Base-by-base conservation (phyloP, 768 basidiomycete species). In the Mycena maculata region DNA sequence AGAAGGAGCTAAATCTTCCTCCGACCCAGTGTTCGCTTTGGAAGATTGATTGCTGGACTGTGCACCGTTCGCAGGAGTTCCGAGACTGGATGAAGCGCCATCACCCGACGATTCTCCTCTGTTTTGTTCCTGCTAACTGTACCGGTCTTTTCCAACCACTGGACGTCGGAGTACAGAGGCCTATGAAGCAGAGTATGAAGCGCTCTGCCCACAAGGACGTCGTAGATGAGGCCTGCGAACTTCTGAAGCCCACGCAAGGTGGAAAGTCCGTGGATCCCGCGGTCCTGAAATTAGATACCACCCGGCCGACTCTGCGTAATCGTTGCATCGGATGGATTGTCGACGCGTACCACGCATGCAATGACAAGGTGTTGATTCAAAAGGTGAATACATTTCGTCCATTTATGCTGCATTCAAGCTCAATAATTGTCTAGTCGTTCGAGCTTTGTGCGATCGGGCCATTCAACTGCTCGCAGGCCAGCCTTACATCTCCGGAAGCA, bases 41-140 rank as follows among this genome's bases (percentile, higher is more conserved):
- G 76, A 61, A 72, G 22, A 79, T 82, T 36, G 78, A 82, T 54
- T 57, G 66, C 36, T 81, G 77, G 77, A 77, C 78, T 0, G 82
- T 83, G 18, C 83, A 84, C 60, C 68, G 76, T 0, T 78, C 77
- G 10, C 27, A 60, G 10, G 76, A 76, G 18, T 84, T 84, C 60
- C 65, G 75, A 4, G n/a, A 6, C 0, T 83, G 78, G 80, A 75
- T 84, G 73, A 65, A 65, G 41, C 47, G 54, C 13, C 71, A 68
- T 0, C 77, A 81, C 50, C 76, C 77, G 11, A 73, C 57, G 16
- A 78, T 81, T 45, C 75, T 78, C 31, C 4, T 81, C 3, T 25
- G 55, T 6, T 81, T 69, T 53, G 68, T 81, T 39, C 81, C 79
- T 1, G 81, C 73, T 20, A 72, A 75, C 5, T 78, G 76, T 49